Conservation (phyloP, 2,329 filamentous ascomycete species). For the Phoma sp. region DNA sequence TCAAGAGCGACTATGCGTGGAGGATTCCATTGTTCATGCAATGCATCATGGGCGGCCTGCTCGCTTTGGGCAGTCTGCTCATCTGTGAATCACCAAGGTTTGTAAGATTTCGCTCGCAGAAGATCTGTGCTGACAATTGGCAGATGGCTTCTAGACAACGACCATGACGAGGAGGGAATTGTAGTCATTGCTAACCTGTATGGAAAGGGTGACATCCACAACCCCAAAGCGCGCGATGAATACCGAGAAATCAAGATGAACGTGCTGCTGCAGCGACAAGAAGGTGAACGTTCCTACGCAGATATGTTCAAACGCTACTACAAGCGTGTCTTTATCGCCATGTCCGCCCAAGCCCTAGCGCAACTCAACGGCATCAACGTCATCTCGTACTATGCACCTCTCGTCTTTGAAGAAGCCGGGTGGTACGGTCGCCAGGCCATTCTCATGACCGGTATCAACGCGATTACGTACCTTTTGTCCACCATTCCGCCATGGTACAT, state of each 20-base stretch:
- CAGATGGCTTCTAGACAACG: constrained; percentile 96
- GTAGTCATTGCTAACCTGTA: constrained; percentile 98
- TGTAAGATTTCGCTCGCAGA: constrained; percentile 23
- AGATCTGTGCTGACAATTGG: constrained; percentile 15
- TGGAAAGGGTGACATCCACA: constrained; percentile 93
- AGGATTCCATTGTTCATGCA: constrained; percentile 89
- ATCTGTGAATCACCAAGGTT: constrained; percentile 97
- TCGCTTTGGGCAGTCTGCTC: constrained; percentile 84
- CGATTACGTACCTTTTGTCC: constrained; percentile 86
- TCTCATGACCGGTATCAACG: constrained; percentile 97
- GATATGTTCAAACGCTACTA: constrained; percentile 96
- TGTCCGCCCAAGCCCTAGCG: constrained; percentile 95
- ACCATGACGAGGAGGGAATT: constrained; percentile 97
- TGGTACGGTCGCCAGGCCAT: constrained; percentile 91
- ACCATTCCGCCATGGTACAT: constrained; percentile 98
- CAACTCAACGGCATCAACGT: constrained; percentile 99
- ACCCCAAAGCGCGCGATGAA: constrained; percentile 89
- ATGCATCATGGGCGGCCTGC: constrained; percentile 88
- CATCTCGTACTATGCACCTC: constrained; percentile 97
- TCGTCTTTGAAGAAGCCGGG: constrained; percentile 96
- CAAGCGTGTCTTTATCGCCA: constrained; percentile 95
- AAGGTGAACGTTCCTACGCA: constrained; percentile 87
- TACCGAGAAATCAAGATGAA: constrained; percentile 99
- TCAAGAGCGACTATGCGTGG: constrained; percentile 86
- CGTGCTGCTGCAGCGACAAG: constrained; percentile 89